Conservation (phyloP, 2,329 filamentous ascomycete species). For the Hypoxylon sp. region DNA sequence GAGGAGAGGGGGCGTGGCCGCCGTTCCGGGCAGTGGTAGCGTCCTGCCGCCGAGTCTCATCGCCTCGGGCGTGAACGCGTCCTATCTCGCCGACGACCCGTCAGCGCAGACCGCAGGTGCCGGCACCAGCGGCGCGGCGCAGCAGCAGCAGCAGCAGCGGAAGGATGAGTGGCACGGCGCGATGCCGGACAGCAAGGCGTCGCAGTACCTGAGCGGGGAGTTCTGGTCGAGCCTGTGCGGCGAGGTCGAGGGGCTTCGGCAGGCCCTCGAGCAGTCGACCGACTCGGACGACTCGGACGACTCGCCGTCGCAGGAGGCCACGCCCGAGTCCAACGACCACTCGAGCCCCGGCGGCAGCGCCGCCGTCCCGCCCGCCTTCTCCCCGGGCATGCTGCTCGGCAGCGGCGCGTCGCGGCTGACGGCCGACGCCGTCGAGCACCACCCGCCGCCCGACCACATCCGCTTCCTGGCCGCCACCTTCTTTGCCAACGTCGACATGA, state of each 20-base stretch:
- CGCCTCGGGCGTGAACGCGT: not conserved
- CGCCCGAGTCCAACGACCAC: constrained; percentile 34
- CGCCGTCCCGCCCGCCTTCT: constrained; percentile 13
- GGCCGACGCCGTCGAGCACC: constrained; percentile 25
- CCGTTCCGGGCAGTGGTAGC: not conserved
- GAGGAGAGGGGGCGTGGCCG: not conserved
- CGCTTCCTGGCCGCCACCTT: constrained; percentile 48
- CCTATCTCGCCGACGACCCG: not conserved
- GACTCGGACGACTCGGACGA: constrained; percentile 51
- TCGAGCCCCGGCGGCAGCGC: constrained; percentile 7
- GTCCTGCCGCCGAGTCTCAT: not conserved
- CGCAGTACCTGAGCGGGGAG: constrained; percentile 52
- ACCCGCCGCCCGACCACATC: constrained; percentile 51
- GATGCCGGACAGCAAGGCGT: constrained; percentile 37
- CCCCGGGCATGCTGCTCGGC: constrained; percentile 40
- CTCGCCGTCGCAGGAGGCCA: constrained; percentile 39
- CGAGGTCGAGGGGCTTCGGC: constrained; percentile 55
- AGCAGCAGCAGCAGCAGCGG: no score
- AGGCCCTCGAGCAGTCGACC: constrained; percentile 54
- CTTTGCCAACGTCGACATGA: constrained; percentile 52
- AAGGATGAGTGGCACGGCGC: constrained; percentile 9
- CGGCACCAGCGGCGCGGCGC: not conserved
- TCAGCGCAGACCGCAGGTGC: not conserved
- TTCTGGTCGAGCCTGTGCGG: constrained; percentile 55
- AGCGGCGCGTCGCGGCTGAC: constrained; percentile 36